A percentile compares a stretch with the other conserved stretches of the same genome.
phyloP scores from a whole-genome alignment of 2,329 filamentous ascomycete genomes.

The Pseudocercospora musae region DNA sequence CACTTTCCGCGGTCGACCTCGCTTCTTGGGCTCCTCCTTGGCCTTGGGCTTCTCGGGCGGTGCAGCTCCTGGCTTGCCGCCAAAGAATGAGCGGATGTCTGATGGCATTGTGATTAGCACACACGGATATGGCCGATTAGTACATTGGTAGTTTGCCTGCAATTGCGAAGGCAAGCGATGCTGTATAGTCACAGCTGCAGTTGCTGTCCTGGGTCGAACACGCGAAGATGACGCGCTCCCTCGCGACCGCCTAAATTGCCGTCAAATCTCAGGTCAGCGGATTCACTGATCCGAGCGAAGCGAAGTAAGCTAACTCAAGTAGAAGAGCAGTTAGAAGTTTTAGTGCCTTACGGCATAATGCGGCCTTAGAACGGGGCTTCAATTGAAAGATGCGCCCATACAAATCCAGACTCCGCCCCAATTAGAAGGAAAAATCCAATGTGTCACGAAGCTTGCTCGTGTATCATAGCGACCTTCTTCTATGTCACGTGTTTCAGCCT shows the following conservation, averaged over 20 bases:
- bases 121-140: background rate
- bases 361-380: too few species aligned
- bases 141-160: background rate
- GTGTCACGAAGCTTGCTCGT: too few species aligned
- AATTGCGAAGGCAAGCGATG: background rate
- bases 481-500: too few species aligned
- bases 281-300: too few species aligned
- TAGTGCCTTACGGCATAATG: too few species aligned
- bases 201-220: background rate
- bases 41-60: slow-evolving; percentile 35
- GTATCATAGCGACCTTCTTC: too few species aligned
- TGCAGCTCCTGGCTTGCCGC: slow-evolving; percentile 62
- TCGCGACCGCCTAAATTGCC: background rate
- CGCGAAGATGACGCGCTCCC: background rate
- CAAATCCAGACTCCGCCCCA: too few species aligned
- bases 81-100: slow-evolving; percentile 91
- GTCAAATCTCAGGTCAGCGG: background rate
- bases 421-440: too few species aligned
- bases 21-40: slow-evolving; percentile 44
- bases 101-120: slow-evolving; percentile 58
- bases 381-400: too few species aligned
- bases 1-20: slow-evolving; percentile 59
- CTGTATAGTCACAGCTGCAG: background rate
- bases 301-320: background rate
- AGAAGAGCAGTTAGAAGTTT: too few species aligned